phyloP scores from a whole-genome alignment of 2,329 filamentous ascomycete genomes.

The Neospermospora avenae region DNA sequence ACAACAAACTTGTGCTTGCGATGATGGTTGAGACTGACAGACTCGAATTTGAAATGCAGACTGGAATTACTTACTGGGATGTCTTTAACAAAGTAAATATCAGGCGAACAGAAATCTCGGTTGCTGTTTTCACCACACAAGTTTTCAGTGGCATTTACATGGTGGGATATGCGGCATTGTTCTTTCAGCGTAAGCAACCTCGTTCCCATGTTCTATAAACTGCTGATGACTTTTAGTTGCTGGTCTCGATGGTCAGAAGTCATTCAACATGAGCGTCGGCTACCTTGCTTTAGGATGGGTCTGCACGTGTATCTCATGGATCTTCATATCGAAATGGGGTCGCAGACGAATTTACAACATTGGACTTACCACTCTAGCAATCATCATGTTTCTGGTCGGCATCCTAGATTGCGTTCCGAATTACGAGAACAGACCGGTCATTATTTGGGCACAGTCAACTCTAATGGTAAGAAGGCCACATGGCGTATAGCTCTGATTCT shows the following conservation, averaged over 20 bases:
- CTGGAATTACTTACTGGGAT: slow-evolving; percentile 45
- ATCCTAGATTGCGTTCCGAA: slow-evolving; percentile 36
- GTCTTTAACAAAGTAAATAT: slow-evolving; percentile 52
- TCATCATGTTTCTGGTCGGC: slow-evolving; percentile 46
- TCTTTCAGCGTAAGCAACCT: slow-evolving; percentile 43
- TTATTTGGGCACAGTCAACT: slow-evolving; percentile 24
- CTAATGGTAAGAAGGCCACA: slow-evolving; percentile 15
- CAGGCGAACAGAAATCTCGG: slow-evolving; percentile 52
- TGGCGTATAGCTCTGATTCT: slow-evolving; percentile 26
- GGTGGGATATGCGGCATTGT: slow-evolving; percentile 60
- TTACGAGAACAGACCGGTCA: slow-evolving; percentile 16
- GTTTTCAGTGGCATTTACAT: slow-evolving; percentile 62
- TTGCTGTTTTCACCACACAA: slow-evolving; percentile 54
- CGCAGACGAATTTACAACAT: slow-evolving; percentile 61
- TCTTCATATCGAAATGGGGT: slow-evolving; percentile 59
- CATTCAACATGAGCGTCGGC: slow-evolving; percentile 61
- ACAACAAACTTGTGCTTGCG: slow-evolving; percentile 44
- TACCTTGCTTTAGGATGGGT: slow-evolving; percentile 58
- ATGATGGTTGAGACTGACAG: slow-evolving; percentile 55
- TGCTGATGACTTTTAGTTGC: slow-evolving; percentile 46
- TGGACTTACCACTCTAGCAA: slow-evolving; percentile 51
- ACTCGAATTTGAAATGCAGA: slow-evolving; percentile 45
- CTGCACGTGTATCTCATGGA: slow-evolving; percentile 63
- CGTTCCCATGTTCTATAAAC: slow-evolving; percentile 33
- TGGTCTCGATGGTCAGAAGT: slow-evolving; percentile 49